Evolutionary conservation across 371 early-diverging fungal species (phyloP).

Genomic region (Zychaea mexicana): DNA sequence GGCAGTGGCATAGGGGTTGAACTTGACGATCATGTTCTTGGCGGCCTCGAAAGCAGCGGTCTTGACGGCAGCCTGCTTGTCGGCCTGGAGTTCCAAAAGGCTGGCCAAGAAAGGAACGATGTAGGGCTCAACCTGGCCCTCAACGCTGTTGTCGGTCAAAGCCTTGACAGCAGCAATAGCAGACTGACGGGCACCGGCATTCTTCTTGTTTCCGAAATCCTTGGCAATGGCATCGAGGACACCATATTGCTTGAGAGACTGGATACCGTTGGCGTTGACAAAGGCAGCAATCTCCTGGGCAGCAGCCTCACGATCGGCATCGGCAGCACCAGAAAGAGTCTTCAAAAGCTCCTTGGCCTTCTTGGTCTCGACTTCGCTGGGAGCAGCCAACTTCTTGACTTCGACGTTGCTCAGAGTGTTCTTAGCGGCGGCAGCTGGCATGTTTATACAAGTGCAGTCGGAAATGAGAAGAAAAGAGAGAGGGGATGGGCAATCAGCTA

Average conservation of each 20-base stretch:
- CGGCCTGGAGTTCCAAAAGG: slow-evolving; percentile 66
- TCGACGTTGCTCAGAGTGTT: slow-evolving; percentile 39
- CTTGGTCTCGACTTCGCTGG: slow-evolving; percentile 37
- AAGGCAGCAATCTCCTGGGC: slow-evolving; percentile 56
- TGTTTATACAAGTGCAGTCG: background rate
- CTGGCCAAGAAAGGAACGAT: slow-evolving; percentile 54
- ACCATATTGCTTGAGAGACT: slow-evolving; percentile 54
- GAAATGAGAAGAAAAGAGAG: slow-evolving; percentile 2
- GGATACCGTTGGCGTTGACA: slow-evolving; percentile 55
- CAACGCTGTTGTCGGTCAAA: slow-evolving; percentile 44
- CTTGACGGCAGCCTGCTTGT: slow-evolving; percentile 65
- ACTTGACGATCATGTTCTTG: slow-evolving; percentile 46
- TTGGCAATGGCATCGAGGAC: slow-evolving; percentile 58
- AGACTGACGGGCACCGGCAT: slow-evolving; percentile 63
- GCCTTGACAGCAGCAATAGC: slow-evolving; percentile 64
- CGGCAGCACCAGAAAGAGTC: slow-evolving; percentile 57
- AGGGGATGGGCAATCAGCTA: slow-evolving; percentile 16
- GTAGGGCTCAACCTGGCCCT: slow-evolving; percentile 65
- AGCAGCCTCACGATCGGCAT: slow-evolving; percentile 56
- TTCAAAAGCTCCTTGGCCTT: slow-evolving; percentile 41
- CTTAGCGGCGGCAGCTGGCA: slow-evolving; percentile 30
- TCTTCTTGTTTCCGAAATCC: slow-evolving; percentile 67
- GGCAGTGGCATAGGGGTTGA: slow-evolving; percentile 58
- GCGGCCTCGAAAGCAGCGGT: slow-evolving; percentile 58
- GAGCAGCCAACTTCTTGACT: slow-evolving; percentile 39